Conservation (phyloP, 148 eudicot genomes). For the Simmondsia chinensis region DNA sequence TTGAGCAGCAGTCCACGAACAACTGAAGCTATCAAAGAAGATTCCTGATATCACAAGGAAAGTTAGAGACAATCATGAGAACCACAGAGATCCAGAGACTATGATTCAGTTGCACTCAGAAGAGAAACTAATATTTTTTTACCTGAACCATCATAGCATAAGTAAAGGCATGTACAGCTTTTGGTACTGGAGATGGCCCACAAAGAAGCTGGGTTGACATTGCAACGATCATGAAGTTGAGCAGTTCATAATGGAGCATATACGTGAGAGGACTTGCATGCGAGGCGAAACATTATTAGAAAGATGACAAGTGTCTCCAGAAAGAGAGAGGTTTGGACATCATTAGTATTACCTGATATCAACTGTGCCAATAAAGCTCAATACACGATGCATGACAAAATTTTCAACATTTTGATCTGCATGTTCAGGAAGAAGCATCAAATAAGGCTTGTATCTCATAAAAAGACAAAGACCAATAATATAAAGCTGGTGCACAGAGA, state of each 20-base stretch:
- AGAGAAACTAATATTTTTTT: not conserved
- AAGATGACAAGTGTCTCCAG: conserved; percentile 2
- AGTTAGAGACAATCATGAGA: conserved; percentile 1
- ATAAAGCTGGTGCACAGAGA: not conserved
- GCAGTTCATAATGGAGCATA: conserved; percentile 77
- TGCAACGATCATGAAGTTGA: conserved; percentile 72
- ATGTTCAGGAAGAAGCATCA: conserved; percentile 3
- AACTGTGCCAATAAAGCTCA: conserved; percentile 64
- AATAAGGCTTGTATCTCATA: not conserved
- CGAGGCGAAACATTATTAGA: conserved; percentile 19
- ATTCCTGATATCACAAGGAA: conserved; percentile 40
- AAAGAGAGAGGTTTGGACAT: not conserved
- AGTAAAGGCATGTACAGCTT: conserved; percentile 67
- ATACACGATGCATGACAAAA: conserved; percentile 44
- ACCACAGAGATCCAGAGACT: conserved; percentile 1
- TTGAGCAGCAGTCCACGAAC: conserved; percentile 62
- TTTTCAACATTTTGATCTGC: conserved; percentile 56
- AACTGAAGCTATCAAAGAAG: conserved; percentile 49
- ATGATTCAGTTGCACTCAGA: not conserved
- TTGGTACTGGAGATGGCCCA: conserved; percentile 75
- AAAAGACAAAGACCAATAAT: no score
- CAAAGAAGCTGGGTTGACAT: conserved; percentile 91
- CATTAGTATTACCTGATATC: conserved; percentile 62
- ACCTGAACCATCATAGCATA: conserved; percentile 86
- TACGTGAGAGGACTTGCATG: conserved; percentile 57